Base-by-base conservation (phyloP, 768 basidiomycete genomes). In the Xerocomellus chrysenteron region DNA sequence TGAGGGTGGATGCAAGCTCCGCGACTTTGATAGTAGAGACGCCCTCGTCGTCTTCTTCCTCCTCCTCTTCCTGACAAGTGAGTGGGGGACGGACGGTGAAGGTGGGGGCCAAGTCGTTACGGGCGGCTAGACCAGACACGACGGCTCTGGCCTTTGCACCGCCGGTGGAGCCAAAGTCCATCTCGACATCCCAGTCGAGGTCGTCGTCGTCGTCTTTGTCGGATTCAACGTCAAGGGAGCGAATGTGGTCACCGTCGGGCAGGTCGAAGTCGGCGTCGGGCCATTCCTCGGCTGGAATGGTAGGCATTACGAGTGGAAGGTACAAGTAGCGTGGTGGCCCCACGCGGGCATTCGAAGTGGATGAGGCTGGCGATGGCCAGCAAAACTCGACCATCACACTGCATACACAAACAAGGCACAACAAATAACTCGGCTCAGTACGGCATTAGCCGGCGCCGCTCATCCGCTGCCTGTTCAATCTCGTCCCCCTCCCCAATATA, bases 201-300 rank as follows among this genome's bases (percentile, higher is more conserved):
- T 82, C 81, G 44, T 81, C 82, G 41, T 82, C 80, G 50, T 83
- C 79, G 56, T 85, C 84, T 73, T 80, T 87, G 77, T 88, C 86
- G 21, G 80, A 80, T 60, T 82, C 81, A 17, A 74, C 72, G 61
- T 78, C 81, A 26, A 79, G 79, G 37, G 86, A 72, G 62, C 86
- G 83, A 50, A 90, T 80, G 47, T 83, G 77, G 47, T 82, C 82
- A 42, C 83, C 90, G 47, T 93, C 91, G 52, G 88, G 86, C 21
- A 93, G 76, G 69, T 92, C 91, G 68, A 93, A 92, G 74, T 93
- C 91, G 58, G 88, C 87, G 72, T 93, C 91, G 43, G 83, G 80
- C 90, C 91, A 93, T 76, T 92, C 89, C 73, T 93, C 90, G 59
- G 86, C 82, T 37, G 82, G 83, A 40, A 85, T 76, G 49, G 86